Evolutionary conservation across 2,329 filamentous ascomycete species (phyloP).

Genomic region (Penicillium polonicum): DNA sequence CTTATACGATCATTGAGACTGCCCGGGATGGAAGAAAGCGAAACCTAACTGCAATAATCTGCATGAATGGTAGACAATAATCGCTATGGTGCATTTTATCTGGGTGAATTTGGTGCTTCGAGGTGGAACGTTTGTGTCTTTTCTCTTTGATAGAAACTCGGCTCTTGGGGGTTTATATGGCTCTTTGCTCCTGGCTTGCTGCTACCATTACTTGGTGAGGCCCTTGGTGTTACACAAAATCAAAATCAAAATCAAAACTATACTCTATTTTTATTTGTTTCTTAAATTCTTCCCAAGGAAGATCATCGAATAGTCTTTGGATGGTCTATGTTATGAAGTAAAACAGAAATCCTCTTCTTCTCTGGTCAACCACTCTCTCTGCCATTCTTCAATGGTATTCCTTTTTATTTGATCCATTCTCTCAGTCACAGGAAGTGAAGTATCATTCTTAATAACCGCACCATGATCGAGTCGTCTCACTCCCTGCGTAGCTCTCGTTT

Average conservation of each 20-base stretch:
- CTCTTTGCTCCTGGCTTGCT: neutral
- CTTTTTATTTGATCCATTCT: neutral
- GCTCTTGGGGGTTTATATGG: neutral
- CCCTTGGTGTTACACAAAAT: too few species aligned
- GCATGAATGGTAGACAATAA: too few species aligned
- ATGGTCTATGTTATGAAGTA: neutral
- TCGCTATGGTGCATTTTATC: neutral
- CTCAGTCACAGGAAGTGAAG: neutral
- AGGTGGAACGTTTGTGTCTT: neutral
- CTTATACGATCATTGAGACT: neutral
- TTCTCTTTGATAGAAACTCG: neutral
- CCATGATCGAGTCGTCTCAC: neutral
- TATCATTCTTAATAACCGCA: neutral
- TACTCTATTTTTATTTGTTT: neutral
- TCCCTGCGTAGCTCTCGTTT: neutral
- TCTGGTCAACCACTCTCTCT: too few species aligned
- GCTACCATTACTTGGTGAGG: neutral
- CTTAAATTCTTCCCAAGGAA: too few species aligned
- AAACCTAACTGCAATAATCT: too few species aligned
- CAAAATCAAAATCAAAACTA: too few species aligned
- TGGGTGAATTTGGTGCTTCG: too few species aligned
- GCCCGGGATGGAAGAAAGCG: neutral
- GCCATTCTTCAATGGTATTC: neutral
- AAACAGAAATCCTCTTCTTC: neutral
- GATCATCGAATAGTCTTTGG: neutral